These are phyloP conservation scores for Henckelia pumila DNA, from an alignment of 257 asterid species.

Conservation along the genomic window DNA sequence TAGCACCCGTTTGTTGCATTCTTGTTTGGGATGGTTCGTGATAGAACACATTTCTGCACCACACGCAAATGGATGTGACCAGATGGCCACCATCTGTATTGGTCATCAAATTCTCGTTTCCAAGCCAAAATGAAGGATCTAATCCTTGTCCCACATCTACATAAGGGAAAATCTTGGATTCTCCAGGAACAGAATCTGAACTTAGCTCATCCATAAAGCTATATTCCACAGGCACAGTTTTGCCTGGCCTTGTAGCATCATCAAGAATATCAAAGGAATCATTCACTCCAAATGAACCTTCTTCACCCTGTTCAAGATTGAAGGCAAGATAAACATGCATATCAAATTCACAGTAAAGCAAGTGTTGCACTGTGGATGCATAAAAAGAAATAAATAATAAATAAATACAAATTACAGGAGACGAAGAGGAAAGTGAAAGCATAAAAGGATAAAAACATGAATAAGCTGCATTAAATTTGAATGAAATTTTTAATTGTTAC, in stretches of 20 bases:
- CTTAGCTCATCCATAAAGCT: slow-evolving; percentile 68
- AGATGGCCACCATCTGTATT: slow-evolving; percentile 33
- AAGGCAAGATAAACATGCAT: background rate
- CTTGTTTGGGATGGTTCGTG: slow-evolving; percentile 48
- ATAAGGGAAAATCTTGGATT: slow-evolving; percentile 47
- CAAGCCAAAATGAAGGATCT: slow-evolving; percentile 64
- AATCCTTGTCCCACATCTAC: slow-evolving; percentile 43
- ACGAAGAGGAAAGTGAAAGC: too few species aligned
- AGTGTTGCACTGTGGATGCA: too few species aligned
- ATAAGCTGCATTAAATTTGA: too few species aligned
- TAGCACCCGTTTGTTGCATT: slow-evolving; percentile 45
- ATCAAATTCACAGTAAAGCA: background rate
- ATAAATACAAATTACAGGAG: too few species aligned
- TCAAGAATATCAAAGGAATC: slow-evolving; percentile 30
- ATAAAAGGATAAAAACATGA: too few species aligned
- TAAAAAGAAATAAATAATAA: too few species aligned
- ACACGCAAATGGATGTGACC: slow-evolving; percentile 51
- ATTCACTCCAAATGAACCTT: slow-evolving; percentile 38
- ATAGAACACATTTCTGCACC: slow-evolving; percentile 65
- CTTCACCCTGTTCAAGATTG: slow-evolving; percentile 43
- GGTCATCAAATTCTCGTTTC: slow-evolving; percentile 53
- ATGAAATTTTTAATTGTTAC: too few species aligned
- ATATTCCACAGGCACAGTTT: slow-evolving; percentile 63
- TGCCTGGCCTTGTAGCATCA: slow-evolving; percentile 38
- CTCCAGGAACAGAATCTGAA: slow-evolving; percentile 48